Evolutionary conservation across 2,329 filamentous ascomycete genomes (phyloP).

Genomic region (Decorospora gaudefroyi): DNA sequence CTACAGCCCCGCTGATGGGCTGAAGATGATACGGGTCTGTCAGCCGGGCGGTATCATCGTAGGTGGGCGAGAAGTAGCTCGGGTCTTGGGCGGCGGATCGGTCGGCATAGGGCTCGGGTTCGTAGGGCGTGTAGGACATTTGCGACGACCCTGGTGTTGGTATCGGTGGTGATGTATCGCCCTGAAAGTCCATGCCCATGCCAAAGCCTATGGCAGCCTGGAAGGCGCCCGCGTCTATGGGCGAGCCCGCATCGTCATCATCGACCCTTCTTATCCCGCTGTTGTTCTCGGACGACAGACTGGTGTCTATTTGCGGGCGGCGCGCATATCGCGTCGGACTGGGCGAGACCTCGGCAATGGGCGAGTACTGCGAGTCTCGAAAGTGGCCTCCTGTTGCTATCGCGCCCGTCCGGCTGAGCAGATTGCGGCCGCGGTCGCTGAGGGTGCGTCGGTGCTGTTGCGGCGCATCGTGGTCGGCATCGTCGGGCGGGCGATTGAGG

Average conservation of each 20-base stretch:
- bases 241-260: constrained; percentile 47
- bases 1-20: constrained; percentile 58
- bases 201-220: constrained; percentile 55
- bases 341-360: constrained; percentile 59
- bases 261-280: constrained; percentile 41
- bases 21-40: constrained; percentile 62
- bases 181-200: constrained; percentile 55
- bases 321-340: constrained; percentile 47
- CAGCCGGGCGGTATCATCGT: constrained; percentile 64
- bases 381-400: constrained; percentile 49
- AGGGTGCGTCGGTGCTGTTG: constrained; percentile 51
- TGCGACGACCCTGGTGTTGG: constrained; percentile 42
- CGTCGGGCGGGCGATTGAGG: constrained; percentile 49
- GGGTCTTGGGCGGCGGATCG: constrained; percentile 58
- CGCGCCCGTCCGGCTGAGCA: constrained; percentile 52
- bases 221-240: constrained; percentile 53
- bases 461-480: constrained; percentile 36
- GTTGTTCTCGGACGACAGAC: constrained; percentile 35
- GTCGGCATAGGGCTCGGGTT: constrained; percentile 33
- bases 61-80: constrained; percentile 59
- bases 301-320: constrained; percentile 46
- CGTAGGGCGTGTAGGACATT: constrained; percentile 55
- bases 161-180: constrained; percentile 41
- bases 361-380: constrained; percentile 55
- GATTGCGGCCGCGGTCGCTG: constrained; percentile 55